phyloP scores from a whole-genome alignment of 495 filamentous ascomycete genomes.

The Cladorrhinum samala region DNA sequence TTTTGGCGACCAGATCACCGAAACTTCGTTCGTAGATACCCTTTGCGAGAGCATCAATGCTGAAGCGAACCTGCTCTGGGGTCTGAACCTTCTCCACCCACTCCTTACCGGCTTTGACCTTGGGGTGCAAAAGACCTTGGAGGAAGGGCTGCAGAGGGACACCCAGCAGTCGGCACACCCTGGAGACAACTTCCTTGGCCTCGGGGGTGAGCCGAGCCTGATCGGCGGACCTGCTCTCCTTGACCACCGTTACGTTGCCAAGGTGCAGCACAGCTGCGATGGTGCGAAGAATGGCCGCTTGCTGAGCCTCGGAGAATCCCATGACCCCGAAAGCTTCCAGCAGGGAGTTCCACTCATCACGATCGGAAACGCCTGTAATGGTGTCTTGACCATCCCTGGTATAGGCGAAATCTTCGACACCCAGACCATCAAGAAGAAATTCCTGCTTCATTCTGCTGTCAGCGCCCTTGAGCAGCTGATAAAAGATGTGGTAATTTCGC shows the following conservation, averaged over 20 bases:
- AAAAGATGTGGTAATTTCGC: conserved; percentile 97
- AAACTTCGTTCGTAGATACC: conserved; percentile 97
- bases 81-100: conserved; percentile 98
- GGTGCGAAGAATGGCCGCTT: conserved; percentile 73
- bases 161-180: conserved; percentile 77
- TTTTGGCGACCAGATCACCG: conserved; percentile 82
- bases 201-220: conserved; percentile 78
- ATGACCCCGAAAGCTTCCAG: conserved; percentile 93
- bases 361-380: conserved; percentile 86
- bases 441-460: conserved; percentile 64
- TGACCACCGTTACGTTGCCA: conserved; percentile 82
- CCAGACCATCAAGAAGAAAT: conserved; percentile 64
- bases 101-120: conserved; percentile 90
- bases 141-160: conserved; percentile 79
- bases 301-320: conserved; percentile 85
- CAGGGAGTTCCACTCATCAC: conserved; percentile 80
- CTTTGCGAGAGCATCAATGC: conserved; percentile 88
- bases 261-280: conserved; percentile 89
- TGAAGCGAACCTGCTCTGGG: conserved; percentile 86
- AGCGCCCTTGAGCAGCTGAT: conserved; percentile 86
- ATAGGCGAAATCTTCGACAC: conserved; percentile 84
- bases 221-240: conserved; percentile 83
- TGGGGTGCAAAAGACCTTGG: conserved; percentile 82
- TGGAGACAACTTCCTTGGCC: conserved; percentile 61
- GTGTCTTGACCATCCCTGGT: conserved; percentile 83